phyloP scores from a whole-genome alignment of 805 yeast species.

The Yarrowia yakushimensis region DNA sequence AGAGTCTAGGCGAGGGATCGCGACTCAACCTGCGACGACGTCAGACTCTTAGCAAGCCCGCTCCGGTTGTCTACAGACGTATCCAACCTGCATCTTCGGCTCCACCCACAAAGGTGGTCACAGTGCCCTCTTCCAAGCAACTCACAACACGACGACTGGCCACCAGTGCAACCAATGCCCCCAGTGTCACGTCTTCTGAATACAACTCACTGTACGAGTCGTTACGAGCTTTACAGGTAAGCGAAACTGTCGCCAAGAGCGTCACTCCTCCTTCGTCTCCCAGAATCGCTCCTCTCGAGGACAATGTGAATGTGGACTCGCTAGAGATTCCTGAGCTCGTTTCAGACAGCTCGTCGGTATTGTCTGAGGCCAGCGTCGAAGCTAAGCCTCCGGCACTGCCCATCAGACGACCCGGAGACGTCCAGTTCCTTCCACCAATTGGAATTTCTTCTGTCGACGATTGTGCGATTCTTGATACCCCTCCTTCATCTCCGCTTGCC shows the following conservation, averaged over 20 bases:
- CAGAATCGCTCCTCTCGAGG: neutral
- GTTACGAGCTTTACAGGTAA: neutral
- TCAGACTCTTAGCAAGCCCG: neutral
- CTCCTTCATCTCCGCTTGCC: slow-evolving; percentile 14
- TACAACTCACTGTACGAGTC: slow-evolving; percentile 6
- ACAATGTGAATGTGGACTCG: neutral
- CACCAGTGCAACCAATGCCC: neutral
- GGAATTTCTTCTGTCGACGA: slow-evolving; percentile 18
- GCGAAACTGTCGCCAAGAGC: neutral
- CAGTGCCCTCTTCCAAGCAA: neutral
- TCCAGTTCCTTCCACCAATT: slow-evolving; percentile 16
- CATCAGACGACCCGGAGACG: slow-evolving; percentile 1
- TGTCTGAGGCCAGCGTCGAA: neutral
- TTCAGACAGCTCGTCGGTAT: neutral
- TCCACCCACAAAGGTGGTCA: neutral
- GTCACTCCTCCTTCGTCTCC: slow-evolving; percentile 1
- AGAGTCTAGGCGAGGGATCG: neutral
- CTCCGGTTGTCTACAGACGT: slow-evolving; percentile 13
- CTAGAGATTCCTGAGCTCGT: slow-evolving; percentile 12
- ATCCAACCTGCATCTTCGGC: slow-evolving; percentile 2
- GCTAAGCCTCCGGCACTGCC: neutral
- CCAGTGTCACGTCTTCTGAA: neutral
- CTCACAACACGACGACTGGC: neutral
- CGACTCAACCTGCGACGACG: neutral
- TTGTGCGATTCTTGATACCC: slow-evolving; percentile 21